Percentiles rank a stretch among this genome's conserved stretches.
These are phyloP conservation scores for Podosphaera aphanis DNA, from an alignment of 2,329 filamentous ascomycete species.

Conservation along the genomic window DNA sequence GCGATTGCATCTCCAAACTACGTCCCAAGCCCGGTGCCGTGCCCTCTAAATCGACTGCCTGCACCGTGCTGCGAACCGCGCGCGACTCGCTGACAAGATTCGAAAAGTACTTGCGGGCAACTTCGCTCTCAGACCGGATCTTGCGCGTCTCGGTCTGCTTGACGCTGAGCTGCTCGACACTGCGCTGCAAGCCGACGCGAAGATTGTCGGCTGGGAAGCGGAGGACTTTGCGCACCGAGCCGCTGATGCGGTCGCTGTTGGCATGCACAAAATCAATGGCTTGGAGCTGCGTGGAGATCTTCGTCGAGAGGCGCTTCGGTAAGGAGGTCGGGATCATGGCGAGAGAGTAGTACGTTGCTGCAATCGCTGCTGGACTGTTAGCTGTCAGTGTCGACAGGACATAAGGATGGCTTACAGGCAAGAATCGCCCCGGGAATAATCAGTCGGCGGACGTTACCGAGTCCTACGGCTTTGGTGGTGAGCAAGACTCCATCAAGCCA, in stretches of 20 bases:
- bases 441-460: slow-evolving; percentile 57
- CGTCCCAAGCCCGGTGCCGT: slow-evolving; percentile 13
- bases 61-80: slow-evolving; percentile 21
- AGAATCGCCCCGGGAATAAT: slow-evolving; percentile 59
- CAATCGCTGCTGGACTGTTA: slow-evolving; percentile 31
- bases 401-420: slow-evolving; percentile 37
- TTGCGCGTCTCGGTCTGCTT: slow-evolving; percentile 68
- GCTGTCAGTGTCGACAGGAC: slow-evolving; percentile 6
- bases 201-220: slow-evolving; percentile 72
- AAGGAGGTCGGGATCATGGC: slow-evolving; percentile 75
- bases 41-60: slow-evolving; percentile 16
- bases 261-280: slow-evolving; percentile 79
- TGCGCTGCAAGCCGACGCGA: slow-evolving; percentile 58
- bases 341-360: slow-evolving; percentile 59
- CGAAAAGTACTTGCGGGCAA: slow-evolving; percentile 72
- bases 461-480: slow-evolving; percentile 57
- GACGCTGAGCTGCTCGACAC: slow-evolving; percentile 57
- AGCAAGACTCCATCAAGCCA: slow-evolving; percentile 79
- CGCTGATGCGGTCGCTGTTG: slow-evolving; percentile 65
- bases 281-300: slow-evolving; percentile 59
- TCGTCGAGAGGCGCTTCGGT: slow-evolving; percentile 60
- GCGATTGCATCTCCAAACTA: background rate
- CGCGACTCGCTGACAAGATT: slow-evolving; percentile 51
- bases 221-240: slow-evolving; percentile 70
- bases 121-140: slow-evolving; percentile 59